Conservation (phyloP, 2,329 filamentous ascomycete species). For the Thelonectria rubi region DNA sequence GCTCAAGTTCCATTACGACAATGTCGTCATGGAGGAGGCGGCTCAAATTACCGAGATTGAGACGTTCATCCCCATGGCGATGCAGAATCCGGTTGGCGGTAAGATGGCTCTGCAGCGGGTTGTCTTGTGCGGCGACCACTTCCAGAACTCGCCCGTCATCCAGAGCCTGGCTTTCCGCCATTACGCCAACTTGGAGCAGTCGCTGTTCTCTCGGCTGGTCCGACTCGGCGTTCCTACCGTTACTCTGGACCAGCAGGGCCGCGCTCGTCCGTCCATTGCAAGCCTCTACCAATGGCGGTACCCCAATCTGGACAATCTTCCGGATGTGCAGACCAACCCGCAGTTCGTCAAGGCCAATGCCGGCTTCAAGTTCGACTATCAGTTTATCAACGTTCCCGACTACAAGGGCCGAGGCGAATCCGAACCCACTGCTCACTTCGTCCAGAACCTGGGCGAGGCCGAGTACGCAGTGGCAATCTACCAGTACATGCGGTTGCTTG, state of each 20-base stretch:
- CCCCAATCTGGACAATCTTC: conserved; percentile 78
- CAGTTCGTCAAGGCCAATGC: conserved; percentile 88
- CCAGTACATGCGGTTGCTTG: conserved; percentile 96
- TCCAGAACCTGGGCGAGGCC: conserved; percentile 95
- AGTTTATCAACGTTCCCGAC: conserved; percentile 94
- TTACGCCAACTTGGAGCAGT: conserved; percentile 96
- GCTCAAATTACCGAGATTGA: conserved; percentile 98
- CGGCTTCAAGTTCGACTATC: conserved; percentile 92
- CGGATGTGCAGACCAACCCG: conserved; percentile 71
- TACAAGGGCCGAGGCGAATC: conserved; percentile 91
- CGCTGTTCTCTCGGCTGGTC: conserved; percentile 89
- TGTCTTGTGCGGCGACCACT: conserved; percentile 92
- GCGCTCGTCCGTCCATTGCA: conserved; percentile 86
- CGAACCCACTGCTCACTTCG: conserved; percentile 91
- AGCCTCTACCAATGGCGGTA: conserved; percentile 96
- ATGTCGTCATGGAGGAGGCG: conserved; percentile 97
- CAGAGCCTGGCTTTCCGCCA: conserved; percentile 94
- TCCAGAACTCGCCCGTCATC: conserved; percentile 95
- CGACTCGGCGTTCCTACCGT: conserved; percentile 92
- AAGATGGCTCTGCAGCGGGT: conserved; percentile 84
- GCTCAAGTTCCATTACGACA: conserved; percentile 97
- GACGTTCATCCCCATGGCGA: conserved; percentile 92
- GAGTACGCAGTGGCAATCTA: conserved; percentile 96
- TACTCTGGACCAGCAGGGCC: conserved; percentile 91
- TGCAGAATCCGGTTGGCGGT: conserved; percentile 82